Conservation (phyloP, 305 asterid genomes). For the Fraxinus latifolia region DNA sequence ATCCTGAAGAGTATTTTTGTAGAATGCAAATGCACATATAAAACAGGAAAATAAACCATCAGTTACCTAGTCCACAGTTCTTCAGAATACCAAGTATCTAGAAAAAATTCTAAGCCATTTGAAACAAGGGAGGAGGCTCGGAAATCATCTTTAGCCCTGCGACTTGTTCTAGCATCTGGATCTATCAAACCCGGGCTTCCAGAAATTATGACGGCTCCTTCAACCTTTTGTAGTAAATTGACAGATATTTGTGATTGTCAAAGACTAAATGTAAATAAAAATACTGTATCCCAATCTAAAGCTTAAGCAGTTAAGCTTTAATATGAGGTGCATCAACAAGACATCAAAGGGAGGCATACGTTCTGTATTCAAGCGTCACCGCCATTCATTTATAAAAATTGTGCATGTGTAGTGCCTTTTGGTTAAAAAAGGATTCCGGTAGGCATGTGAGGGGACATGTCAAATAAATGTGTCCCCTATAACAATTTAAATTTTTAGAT, state of each 20-base stretch:
- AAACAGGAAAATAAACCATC: neutral
- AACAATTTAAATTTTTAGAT: neutral
- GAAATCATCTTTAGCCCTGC: slow-evolving; percentile 79
- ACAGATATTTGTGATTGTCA: slow-evolving; percentile 16
- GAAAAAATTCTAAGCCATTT: slow-evolving; percentile 61
- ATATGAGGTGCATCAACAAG: neutral
- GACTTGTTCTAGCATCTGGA: slow-evolving; percentile 50
- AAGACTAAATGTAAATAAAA: neutral
- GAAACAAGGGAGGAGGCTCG: slow-evolving; percentile 65
- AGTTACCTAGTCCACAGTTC: slow-evolving; percentile 81
- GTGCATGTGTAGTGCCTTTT: neutral
- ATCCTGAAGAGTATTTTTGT: neutral
- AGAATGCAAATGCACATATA: neutral
- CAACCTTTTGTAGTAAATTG: slow-evolving; percentile 42
- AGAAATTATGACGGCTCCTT: slow-evolving; percentile 75
- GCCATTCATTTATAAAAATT: neutral
- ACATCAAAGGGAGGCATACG: neutral
- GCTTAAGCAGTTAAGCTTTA: neutral
- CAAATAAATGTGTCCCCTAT: neutral
- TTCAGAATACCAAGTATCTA: slow-evolving; percentile 84
- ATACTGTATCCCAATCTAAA: neutral
- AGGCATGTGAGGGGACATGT: neutral
- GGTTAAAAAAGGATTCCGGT: neutral
- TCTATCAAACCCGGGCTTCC: slow-evolving; percentile 90
- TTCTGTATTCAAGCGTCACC: neutral